Base-by-base conservation (phyloP, 73 alveolate species). In the Paramecium sonneborni region DNA sequence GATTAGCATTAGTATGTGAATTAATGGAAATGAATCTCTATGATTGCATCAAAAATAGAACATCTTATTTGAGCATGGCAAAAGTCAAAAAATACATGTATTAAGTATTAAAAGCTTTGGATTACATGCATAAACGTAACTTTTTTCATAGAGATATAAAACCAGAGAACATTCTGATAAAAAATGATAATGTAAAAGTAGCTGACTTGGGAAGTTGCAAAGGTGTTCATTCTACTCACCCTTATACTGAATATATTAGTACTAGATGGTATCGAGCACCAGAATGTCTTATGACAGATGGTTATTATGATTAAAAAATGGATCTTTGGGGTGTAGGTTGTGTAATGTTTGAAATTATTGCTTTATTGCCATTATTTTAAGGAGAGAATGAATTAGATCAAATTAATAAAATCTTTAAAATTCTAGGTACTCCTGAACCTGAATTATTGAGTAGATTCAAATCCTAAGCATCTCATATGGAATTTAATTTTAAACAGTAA, bases 261-360 rank as follows among this genome's bases (percentile, higher is more conserved):
- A 93, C 98, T 9, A 68, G 98, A 67, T 95, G 98, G 98, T 97
- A 97, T 72, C 76, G 99, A 28, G 98, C 98, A 9, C 96, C 95
- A 9, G 98, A 96, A 92, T 92, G 95, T 37, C 12, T 92, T 5
- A 84, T 97, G 95, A 97, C 99, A 62, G 98, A 96, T 92, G 99
- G 99, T 41, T 96, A 94, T 85, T 97, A 97, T 93, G 97, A 93
- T 39, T 95, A 97, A 87, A 97, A 72, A 72, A 97, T 97, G 99
- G 99, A 97, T 93, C 72, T 97, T 58, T 97, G 99, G 99, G 99
- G 99, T 10, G 97, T 96, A 1, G 99, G 99, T n/a, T 96, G 99
- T 86, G 99, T 97, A 35, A 70, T 96, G 46, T 97, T 97, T 94
- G 98, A 97, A 85, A 95, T 98, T 55, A 93, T 98, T 43, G 96